Base-by-base conservation (phyloP, 2,329 filamentous ascomycete species). In the Colletotrichum cereale region DNA sequence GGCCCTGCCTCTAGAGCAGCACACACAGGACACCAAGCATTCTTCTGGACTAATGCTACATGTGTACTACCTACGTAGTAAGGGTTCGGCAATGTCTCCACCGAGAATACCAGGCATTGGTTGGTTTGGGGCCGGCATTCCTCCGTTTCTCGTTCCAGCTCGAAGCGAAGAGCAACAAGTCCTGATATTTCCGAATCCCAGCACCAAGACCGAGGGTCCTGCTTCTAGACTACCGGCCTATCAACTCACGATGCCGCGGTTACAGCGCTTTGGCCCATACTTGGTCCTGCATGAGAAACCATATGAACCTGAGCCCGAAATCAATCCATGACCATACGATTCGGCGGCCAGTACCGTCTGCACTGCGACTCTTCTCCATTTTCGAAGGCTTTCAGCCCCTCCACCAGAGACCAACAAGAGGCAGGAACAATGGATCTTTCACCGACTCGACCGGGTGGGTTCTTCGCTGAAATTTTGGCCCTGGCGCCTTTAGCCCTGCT, bases 401-500 rank as follows among this genome's bases (percentile, higher is more conserved):
- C 21, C 48, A 6, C 14, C 40, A 38, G 50, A n/a, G 29, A 60
- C 52, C 52, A 63, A 34, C 36, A 34, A 38, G 36, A 52, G 52
- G 6, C 36, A 44, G 61, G 53, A 55, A 42, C 16, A 71, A 63
- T 47, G 53, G 65, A 38, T 24, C 53, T 42, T 34, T 71, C 68
- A 71, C 65, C 68, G 68, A 71, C 65, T 60, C 44, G 24, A 52
- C 56, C 48, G 38, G 47, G 64, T 52, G 44, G 55, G 42, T 58
- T 68, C 47, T 55, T 68, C 58, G 58, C 68, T 68, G 68, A 71
- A 71, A 68, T 68, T 71, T 62, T 48, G 66, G 38, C 36, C 38
- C 63, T 71, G 65, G 68, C 65, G 68, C 58, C 68, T 68, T 68
- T 57, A 64, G 68, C 68, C 68, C 65, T 71, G 68, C 36, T 64